These are phyloP conservation scores for Styphnolobium japonicum DNA, from an alignment of 306 rosid species.

Conservation along the genomic window DNA sequence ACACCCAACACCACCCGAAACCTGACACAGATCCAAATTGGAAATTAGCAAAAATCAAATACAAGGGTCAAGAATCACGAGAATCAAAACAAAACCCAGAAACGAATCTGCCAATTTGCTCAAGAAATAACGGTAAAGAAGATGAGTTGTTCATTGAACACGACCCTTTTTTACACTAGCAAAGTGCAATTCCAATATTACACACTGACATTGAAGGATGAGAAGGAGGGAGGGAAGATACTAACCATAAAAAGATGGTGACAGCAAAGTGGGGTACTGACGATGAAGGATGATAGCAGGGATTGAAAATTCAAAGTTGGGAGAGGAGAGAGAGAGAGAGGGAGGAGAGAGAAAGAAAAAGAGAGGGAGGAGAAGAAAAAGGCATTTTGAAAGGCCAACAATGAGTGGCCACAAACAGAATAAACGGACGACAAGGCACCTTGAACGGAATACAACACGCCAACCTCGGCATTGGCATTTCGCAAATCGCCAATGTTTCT, in stretches of 20 bases:
- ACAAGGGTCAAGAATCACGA: neutral
- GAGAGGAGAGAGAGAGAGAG: slow-evolving; percentile 14
- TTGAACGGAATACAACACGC: slow-evolving; percentile 32
- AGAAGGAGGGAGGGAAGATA: neutral
- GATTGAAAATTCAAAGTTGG: slow-evolving; percentile 17
- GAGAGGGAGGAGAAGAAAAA: slow-evolving; percentile 16
- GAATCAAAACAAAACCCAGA: neutral
- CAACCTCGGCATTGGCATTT: slow-evolving; percentile 12
- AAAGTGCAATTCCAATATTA: neutral
- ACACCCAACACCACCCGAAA: slow-evolving; percentile 48
- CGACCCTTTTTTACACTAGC: neutral
- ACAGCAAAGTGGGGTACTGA: slow-evolving; percentile 17
- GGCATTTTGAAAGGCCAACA: slow-evolving; percentile 36
- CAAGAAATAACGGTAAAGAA: neutral
- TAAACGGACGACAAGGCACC: slow-evolving; percentile 47
- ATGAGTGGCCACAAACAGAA: slow-evolving; percentile 32
- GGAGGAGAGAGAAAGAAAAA: neutral
- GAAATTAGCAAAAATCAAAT: neutral
- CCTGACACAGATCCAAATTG: slow-evolving; percentile 31
- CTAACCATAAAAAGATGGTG: slow-evolving; percentile 32
- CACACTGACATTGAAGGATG: no score
- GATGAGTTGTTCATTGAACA: neutral
- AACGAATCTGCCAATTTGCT: neutral
- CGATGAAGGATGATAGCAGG: slow-evolving; percentile 15
- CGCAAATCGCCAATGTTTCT: no score